Percentiles rank a stretch among this genome's conserved stretches.
These are phyloP conservation scores for Radiomyces spectabilis DNA, from an alignment of 192 early-diverging fungal species.

Conservation along the genomic window DNA sequence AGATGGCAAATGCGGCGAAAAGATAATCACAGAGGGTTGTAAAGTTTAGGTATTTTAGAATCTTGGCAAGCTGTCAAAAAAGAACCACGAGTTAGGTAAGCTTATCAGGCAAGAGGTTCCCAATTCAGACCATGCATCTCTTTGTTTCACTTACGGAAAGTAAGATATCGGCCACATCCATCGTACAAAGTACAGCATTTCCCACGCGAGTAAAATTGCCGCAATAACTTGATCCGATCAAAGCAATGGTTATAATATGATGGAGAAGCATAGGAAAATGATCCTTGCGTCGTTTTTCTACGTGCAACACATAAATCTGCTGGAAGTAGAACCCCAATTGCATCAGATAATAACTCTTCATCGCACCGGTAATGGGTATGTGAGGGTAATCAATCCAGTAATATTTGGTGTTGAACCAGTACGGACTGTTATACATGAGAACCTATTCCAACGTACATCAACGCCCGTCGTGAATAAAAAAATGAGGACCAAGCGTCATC, in stretches of 20 bases:
- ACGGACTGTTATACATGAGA: conserved; percentile 54
- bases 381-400: conserved; percentile 70
- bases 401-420: conserved; percentile 62
- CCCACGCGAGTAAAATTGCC: conserved; percentile 67
- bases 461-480: too few species aligned
- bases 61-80: conserved; percentile 52
- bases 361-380: conserved; percentile 31
- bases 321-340: conserved; percentile 70
- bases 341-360: conserved; percentile 66
- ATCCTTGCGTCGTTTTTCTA: conserved; percentile 68
- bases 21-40: conserved; percentile 51
- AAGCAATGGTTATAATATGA: conserved; percentile 62
- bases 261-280: conserved; percentile 59
- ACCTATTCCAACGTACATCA: too few species aligned
- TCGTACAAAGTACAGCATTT: conserved; percentile 61
- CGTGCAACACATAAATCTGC: conserved; percentile 63
- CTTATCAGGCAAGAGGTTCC: neutral
- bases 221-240: conserved; percentile 56
- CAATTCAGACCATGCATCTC: neutral
- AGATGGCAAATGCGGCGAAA: conserved; percentile 68
- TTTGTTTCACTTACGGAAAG: conserved; percentile 39
- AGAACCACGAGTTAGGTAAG: neutral
- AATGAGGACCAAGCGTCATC: too few species aligned
- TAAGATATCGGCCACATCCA: conserved; percentile 75
- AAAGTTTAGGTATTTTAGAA: conserved; percentile 60